Evolutionary conservation across 495 filamentous ascomycete genomes (phyloP), one percentile per base, ranked within the genome.

Genomic region (Aspergillus nanangensis): DNA sequence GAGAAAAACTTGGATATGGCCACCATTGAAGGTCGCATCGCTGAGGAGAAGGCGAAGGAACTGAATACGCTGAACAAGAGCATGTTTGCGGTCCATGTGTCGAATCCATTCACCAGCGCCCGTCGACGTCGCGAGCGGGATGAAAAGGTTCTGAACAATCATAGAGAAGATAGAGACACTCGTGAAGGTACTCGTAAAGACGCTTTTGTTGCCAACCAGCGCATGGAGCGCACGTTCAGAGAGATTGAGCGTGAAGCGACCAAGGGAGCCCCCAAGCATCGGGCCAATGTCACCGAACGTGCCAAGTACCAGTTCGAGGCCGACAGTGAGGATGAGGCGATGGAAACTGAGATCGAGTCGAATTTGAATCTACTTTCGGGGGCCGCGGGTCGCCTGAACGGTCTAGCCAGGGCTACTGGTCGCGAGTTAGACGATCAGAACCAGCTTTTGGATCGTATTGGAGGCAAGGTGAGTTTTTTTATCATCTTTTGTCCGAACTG

Each of bases 41-140:
- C 88, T 0, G 82, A 85, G 41, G 84, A 85, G 44, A 88, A 84
- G 55, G 79, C 87, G 3, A 74, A 72, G 34, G 88, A 94, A 51
- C 64, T 95, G 11, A 89, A 88, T 66, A 82, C 74, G 0, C 68
- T 84, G 7, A 95, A 91, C 56, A 76, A 82, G 52, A 85, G 79
- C 66, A 92, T 94, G 89, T 92, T 93, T 50, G 83, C 84, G 2
- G 74, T 88, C 15, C 83, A 88, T 48, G 78, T 89, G 11, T 74
- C 70, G 14, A 91, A 90, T 52, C 86, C 86, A 0, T 86, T 90
- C 51, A 88, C 82, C 2, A 72, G 70, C 29, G 69, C 73, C 15
- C 69, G 69, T 38, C 75, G 81, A 17, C 73, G 69, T 3, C 70
- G 74, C 17, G 79, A 79, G 31, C 73, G 77, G 34, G 86, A 92